Conservation (phyloP, 352 stramenopile genomes). For the Pythium pyrilobum region DNA sequence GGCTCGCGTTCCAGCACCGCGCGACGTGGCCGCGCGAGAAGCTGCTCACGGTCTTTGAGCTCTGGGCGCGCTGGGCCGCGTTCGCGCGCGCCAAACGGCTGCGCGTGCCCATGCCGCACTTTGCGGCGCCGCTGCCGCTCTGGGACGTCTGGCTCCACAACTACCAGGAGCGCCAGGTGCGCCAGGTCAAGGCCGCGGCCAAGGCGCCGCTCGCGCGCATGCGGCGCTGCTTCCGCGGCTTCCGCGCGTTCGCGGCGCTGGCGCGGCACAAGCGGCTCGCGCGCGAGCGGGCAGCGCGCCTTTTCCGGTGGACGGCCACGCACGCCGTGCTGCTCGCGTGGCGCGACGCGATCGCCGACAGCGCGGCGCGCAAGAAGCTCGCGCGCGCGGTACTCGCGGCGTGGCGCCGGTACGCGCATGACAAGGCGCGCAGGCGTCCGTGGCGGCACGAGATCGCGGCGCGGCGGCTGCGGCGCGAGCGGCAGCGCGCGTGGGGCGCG, state of each 20-base stretch:
- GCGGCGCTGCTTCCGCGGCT: conserved; percentile 34
- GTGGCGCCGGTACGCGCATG: conserved; percentile 26
- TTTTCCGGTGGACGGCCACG: conserved; percentile 13
- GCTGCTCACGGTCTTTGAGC: conserved; percentile 54
- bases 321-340: conserved; percentile 31
- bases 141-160: conserved; percentile 77
- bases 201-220: conserved; percentile 46
- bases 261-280: conserved; percentile 14
- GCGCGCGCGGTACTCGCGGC: conserved; percentile 18
- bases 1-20: conserved; percentile 47
- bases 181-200: conserved; percentile 52
- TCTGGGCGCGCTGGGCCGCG: conserved; percentile 56
- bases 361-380: conserved; percentile 40
- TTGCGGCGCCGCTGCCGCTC: conserved; percentile 36
- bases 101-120: conserved; percentile 39
- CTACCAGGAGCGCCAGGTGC: conserved; percentile 74
- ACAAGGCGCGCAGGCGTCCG: conserved; percentile 37
- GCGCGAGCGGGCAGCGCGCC: conserved; percentile 12
- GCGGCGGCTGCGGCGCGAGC: conserved; percentile 15
- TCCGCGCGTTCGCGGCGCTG: conserved; percentile 25
- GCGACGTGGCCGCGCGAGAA: conserved; percentile 59
- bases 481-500: conserved; percentile 24
- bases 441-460: conserved; percentile 24
- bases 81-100: conserved; percentile 50
- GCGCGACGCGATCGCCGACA: conserved; percentile 43